A percentile compares a stretch with the other conserved stretches of the same genome.
Conservation (phyloP, 106 monocot genomes). For the Xerophyta viscosa region DNA sequence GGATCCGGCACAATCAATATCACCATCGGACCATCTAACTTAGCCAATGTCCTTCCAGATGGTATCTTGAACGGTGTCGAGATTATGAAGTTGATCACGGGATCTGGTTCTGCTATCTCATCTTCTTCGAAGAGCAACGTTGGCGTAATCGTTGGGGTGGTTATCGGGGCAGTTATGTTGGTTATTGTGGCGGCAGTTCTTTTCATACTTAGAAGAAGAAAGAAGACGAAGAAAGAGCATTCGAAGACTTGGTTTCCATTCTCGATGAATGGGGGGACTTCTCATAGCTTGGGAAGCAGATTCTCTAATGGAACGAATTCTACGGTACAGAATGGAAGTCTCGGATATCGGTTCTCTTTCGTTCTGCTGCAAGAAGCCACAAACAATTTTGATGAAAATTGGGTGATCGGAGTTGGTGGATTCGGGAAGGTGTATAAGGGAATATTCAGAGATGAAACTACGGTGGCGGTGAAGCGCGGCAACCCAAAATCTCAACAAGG, state of each 20-base stretch:
- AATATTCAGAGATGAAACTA: constrained; percentile 42
- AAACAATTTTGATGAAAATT: constrained; percentile 55
- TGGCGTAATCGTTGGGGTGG: constrained; percentile 34
- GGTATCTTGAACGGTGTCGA: constrained; percentile 73
- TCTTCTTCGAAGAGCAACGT: constrained; percentile 22
- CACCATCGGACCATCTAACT: constrained; percentile 40
- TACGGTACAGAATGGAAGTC: constrained; percentile 22
- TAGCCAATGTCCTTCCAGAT: constrained; percentile 13
- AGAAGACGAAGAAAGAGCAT: constrained; percentile 4
- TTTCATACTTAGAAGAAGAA: constrained; percentile 12
- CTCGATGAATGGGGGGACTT: constrained; percentile 22
- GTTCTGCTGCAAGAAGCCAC: constrained; percentile 54
- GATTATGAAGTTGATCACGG: constrained; percentile 38
- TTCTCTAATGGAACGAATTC: constrained; percentile 28
- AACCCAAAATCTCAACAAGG: constrained; percentile 69
- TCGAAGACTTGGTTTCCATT: constrained; percentile 34
- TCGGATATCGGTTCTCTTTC: constrained; percentile 52
- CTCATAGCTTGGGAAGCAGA: constrained; percentile 32
- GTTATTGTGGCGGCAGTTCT: constrained; percentile 14
- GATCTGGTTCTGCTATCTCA: constrained; percentile 6
- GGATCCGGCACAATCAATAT: constrained; percentile 22
- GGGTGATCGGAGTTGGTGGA: constrained; percentile 75
- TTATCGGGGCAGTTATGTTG: constrained; percentile 29
- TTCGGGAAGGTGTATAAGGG: constrained; percentile 83
- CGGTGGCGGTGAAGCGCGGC: constrained; percentile 56